phyloP scores from a whole-genome alignment of 129 eudicot species.

The Heracleum sosnowskyi region DNA sequence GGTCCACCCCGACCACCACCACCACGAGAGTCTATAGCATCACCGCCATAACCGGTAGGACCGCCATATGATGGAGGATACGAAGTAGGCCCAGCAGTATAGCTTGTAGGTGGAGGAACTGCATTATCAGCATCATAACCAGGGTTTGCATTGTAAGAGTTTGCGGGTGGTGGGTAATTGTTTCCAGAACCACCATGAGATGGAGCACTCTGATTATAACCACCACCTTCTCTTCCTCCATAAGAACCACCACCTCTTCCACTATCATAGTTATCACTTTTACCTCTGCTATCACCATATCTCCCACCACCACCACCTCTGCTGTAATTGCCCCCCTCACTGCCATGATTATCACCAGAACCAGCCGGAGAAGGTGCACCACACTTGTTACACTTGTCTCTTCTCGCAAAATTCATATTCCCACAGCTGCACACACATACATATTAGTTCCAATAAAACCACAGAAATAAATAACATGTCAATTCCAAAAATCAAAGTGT shows the following conservation, averaged over 20 bases:
- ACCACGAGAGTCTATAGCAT: slow-evolving; percentile 41
- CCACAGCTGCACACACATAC: slow-evolving; percentile 70
- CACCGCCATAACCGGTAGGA: slow-evolving; percentile 67
- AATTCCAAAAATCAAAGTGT: background rate
- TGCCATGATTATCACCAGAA: slow-evolving; percentile 31
- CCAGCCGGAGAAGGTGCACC: slow-evolving; percentile 78
- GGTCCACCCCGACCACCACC: slow-evolving; percentile 74
- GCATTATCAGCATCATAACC: slow-evolving; percentile 65
- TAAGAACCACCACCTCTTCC: slow-evolving; percentile 62
- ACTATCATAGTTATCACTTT: slow-evolving; percentile 39
- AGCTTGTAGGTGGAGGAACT: slow-evolving; percentile 90
- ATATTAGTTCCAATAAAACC: slow-evolving; percentile 19
- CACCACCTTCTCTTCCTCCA: slow-evolving; percentile 69
- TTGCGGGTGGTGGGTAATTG: slow-evolving; percentile 49
- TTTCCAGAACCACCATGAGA: slow-evolving; percentile 67
- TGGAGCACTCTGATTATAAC: slow-evolving; percentile 56
- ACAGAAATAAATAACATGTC: background rate
- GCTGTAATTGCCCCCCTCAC: slow-evolving; percentile 14
- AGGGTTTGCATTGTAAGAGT: slow-evolving; percentile 47
- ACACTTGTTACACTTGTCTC: slow-evolving; percentile 90
- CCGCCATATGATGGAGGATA: slow-evolving; percentile 93
- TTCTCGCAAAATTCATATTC: slow-evolving; percentile 88
- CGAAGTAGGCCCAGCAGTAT: slow-evolving; percentile 77
- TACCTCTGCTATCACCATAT: slow-evolving; percentile 42
- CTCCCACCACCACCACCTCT: slow-evolving; percentile 34